Evolutionary conservation across 2,329 filamentous ascomycete species (phyloP).

Genomic region (Dendrostoma leiphaemia): DNA sequence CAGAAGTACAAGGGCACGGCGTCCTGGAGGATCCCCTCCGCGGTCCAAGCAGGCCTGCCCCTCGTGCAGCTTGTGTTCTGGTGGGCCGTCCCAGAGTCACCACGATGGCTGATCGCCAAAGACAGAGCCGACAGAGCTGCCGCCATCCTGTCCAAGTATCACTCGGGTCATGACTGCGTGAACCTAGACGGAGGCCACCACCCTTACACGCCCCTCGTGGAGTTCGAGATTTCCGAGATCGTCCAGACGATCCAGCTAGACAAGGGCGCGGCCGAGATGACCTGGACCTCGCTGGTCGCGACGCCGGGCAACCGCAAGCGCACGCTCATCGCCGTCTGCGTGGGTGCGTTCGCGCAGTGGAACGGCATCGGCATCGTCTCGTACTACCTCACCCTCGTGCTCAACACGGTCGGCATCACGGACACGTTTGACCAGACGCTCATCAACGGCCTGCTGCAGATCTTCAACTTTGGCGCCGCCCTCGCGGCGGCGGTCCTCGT

Average conservation of each 20-base stretch:
- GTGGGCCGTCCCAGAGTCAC: constrained; percentile 47
- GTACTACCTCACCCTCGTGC: constrained; percentile 33
- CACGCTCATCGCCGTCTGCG: constrained; percentile 11
- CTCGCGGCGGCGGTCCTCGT: constrained; percentile 35
- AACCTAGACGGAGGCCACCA: constrained; percentile 29
- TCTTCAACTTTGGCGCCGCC: constrained; percentile 37
- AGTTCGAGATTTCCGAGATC: constrained; percentile 46
- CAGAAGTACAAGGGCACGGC: constrained; percentile 19
- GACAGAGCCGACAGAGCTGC: constrained; percentile 49
- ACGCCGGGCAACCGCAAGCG: constrained; percentile 21
- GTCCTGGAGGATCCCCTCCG: constrained; percentile 32
- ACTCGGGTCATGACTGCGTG: constrained; percentile 34
- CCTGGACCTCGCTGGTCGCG: constrained; percentile 25
- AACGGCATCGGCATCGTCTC: constrained; percentile 32
- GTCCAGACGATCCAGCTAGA: constrained; percentile 44
- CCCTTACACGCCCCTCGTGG: constrained; percentile 36
- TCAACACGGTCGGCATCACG: constrained; percentile 35
- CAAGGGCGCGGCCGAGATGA: constrained; percentile 28
- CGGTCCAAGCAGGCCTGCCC: constrained; percentile 33
- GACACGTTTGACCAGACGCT: constrained; percentile 32
- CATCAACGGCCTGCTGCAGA: constrained; percentile 32
- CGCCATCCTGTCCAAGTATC: constrained; percentile 46
- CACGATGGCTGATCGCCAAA: constrained; percentile 46
- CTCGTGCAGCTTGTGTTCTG: constrained; percentile 32
- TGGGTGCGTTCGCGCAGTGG: constrained; percentile 21